These are phyloP conservation scores for Myxozyma vanderwaltii DNA, from an alignment of 805 yeast species.

Conservation along the genomic window DNA sequence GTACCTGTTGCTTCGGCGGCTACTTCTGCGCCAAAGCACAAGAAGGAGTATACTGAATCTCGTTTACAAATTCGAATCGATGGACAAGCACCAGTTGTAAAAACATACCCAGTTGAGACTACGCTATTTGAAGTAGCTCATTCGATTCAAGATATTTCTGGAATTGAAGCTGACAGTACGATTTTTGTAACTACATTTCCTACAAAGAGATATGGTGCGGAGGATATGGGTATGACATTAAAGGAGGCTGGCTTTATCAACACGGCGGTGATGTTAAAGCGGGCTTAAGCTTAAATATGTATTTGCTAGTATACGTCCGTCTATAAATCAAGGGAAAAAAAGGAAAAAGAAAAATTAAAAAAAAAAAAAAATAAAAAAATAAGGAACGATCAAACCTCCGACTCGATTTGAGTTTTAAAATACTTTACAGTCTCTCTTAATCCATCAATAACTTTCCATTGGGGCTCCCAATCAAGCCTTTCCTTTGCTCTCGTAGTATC, in stretches of 20 bases:
- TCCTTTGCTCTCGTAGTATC: slow-evolving; percentile 35
- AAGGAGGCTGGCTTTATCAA: slow-evolving; percentile 42
- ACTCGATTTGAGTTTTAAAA: slow-evolving; percentile 33
- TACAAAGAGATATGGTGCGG: slow-evolving; percentile 32
- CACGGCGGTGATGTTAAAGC: slow-evolving; percentile 37
- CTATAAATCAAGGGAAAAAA: background rate
- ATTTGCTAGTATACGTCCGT: background rate
- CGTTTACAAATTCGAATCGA: slow-evolving; percentile 35
- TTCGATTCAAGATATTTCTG: slow-evolving; percentile 35
- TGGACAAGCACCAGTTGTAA: slow-evolving; percentile 36
- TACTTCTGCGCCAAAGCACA: slow-evolving; percentile 24
- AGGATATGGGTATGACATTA: slow-evolving; percentile 37
- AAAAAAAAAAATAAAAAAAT: background rate
- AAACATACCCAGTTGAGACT: slow-evolving; percentile 37
- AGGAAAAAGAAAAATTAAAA: background rate
- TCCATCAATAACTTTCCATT: slow-evolving; percentile 37
- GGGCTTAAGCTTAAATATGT: slow-evolving; percentile 5
- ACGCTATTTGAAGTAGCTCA: slow-evolving; percentile 40
- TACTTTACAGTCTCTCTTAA: slow-evolving; percentile 36
- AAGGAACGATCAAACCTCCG: background rate
- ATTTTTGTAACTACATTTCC: slow-evolving; percentile 42
- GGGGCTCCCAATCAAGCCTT: slow-evolving; percentile 36
- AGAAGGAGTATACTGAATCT: slow-evolving; percentile 36
- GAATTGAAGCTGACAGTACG: slow-evolving; percentile 31
- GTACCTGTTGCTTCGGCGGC: slow-evolving; percentile 28